phyloP scores from a whole-genome alignment of 306 rosid species.

The Acacia confusa region DNA sequence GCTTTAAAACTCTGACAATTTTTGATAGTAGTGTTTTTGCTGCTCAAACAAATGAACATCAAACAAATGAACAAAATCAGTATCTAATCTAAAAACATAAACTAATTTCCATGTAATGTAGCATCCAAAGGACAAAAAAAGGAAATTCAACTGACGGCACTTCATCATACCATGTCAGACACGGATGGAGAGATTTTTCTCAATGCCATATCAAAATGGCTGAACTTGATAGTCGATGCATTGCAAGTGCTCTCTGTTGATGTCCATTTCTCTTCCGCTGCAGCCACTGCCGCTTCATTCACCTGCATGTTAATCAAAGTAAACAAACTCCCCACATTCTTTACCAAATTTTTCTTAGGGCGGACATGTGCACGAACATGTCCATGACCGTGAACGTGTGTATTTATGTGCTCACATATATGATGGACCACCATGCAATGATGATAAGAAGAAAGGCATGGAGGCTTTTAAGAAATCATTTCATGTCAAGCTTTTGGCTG shows the following conservation, averaged over 20 bases:
- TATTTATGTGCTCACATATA: too few relatives aligned
- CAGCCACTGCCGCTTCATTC: slow-evolving; percentile 73
- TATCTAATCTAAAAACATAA: background rate
- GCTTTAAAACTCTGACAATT: slow-evolving; percentile 37
- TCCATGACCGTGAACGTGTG: too few relatives aligned
- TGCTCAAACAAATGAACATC: slow-evolving; percentile 15
- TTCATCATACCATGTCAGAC: slow-evolving; percentile 36
- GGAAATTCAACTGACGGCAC: background rate
- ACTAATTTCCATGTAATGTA: background rate
- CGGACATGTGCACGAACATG: too few relatives aligned
- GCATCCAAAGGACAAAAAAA: background rate
- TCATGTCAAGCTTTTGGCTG: too few relatives aligned
- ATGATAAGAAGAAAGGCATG: too few relatives aligned
- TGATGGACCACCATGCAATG: too few relatives aligned
- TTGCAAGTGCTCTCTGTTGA: slow-evolving; percentile 27
- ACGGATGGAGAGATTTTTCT: slow-evolving; percentile 39
- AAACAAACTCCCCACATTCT: background rate
- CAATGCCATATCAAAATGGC: slow-evolving; percentile 46
- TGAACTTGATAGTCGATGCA: slow-evolving; percentile 21
- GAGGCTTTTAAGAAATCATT: too few relatives aligned
- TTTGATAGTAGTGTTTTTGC: slow-evolving; percentile 44
- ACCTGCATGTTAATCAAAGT: slow-evolving; percentile 47
- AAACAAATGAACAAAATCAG: background rate
- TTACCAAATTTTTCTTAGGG: background rate
- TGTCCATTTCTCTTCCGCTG: slow-evolving; percentile 55